These are phyloP conservation scores for Tagetes erecta DNA, from an alignment of 129 eudicot genomes.

Conservation along the genomic window DNA sequence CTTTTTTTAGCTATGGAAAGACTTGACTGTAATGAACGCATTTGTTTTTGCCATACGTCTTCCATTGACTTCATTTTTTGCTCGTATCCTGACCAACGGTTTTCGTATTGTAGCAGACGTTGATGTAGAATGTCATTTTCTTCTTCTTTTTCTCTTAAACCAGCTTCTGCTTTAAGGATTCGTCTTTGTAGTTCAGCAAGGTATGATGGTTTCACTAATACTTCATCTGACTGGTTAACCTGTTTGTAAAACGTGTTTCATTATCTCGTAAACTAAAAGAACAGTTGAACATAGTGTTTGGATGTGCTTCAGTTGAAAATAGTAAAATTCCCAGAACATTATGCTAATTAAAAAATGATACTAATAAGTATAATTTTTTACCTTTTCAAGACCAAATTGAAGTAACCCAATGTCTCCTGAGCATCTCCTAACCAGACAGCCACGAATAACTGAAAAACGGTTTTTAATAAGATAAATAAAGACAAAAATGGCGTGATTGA, in stretches of 20 bases:
- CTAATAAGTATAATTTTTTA: constrained; percentile 11
- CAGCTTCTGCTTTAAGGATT: constrained; percentile 70
- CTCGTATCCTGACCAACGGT: constrained; percentile 80
- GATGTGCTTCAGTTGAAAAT: background rate
- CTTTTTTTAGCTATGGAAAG: constrained; percentile 86
- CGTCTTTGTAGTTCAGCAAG: constrained; percentile 79
- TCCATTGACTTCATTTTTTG: constrained; percentile 84
- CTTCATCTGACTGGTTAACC: constrained; percentile 76
- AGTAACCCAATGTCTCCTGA: constrained; percentile 73
- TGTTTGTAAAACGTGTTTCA: constrained; percentile 30
- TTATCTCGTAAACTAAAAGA: background rate
- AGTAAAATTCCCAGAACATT: no score
- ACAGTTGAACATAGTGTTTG: background rate
- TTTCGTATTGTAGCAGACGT: constrained; percentile 67
- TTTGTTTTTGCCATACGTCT: constrained; percentile 92
- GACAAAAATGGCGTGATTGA: background rate
- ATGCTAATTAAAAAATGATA: no score
- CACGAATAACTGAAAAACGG: constrained; percentile 65
- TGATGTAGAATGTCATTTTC: constrained; percentile 74
- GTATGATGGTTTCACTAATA: constrained; percentile 75
- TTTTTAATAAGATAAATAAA: constrained; percentile 12
- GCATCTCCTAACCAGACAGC: constrained; percentile 94
- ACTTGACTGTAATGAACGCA: constrained; percentile 79
- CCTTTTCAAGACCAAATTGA: constrained; percentile 75
- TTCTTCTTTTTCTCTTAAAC: constrained; percentile 66